A percentile compares a stretch with the other conserved stretches of the same genome.
Conservation (phyloP, 2,329 filamentous ascomycete species). For the Cercospora janseana region DNA sequence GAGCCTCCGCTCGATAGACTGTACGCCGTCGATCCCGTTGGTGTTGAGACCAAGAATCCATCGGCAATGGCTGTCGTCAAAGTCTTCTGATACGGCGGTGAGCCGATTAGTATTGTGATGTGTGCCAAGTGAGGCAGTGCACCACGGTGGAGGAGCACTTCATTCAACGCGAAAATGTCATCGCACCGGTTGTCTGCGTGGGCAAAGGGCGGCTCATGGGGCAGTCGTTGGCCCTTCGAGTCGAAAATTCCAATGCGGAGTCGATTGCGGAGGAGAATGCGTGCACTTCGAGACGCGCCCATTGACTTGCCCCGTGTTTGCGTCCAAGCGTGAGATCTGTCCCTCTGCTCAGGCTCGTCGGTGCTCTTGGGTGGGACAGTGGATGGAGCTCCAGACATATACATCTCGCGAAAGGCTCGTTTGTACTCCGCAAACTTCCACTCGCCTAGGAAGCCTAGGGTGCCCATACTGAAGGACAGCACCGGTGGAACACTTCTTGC, state of each 20-base stretch:
- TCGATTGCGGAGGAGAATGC: slow-evolving; percentile 81
- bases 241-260: slow-evolving; percentile 84
- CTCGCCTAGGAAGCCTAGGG: slow-evolving; percentile 88
- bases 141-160: slow-evolving; percentile 89
- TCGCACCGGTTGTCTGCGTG: slow-evolving; percentile 37
- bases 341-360: slow-evolving; percentile 24
- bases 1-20: slow-evolving; percentile 87
- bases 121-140: slow-evolving; percentile 86
- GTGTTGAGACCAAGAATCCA: slow-evolving; percentile 89
- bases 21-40: slow-evolving; percentile 93
- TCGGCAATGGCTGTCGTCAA: slow-evolving; percentile 93
- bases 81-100: slow-evolving; percentile 61
- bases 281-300: slow-evolving; percentile 69
- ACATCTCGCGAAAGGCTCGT: slow-evolving; percentile 85
- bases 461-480: slow-evolving; percentile 94
- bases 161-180: slow-evolving; percentile 77
- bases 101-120: slow-evolving; percentile 84
- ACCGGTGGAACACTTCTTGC: slow-evolving; percentile 81
- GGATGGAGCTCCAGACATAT: slow-evolving; percentile 67
- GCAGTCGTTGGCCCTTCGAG: slow-evolving; percentile 56
- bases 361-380: slow-evolving; percentile 24
- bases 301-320: slow-evolving; percentile 76
- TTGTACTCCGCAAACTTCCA: slow-evolving; percentile 96
- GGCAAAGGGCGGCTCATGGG: slow-evolving; percentile 36
- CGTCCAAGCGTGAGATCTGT: slow-evolving; percentile 59